These are phyloP conservation scores for Pichia ethanolica DNA, from an alignment of 805 yeast species.

Conservation along the genomic window DNA sequence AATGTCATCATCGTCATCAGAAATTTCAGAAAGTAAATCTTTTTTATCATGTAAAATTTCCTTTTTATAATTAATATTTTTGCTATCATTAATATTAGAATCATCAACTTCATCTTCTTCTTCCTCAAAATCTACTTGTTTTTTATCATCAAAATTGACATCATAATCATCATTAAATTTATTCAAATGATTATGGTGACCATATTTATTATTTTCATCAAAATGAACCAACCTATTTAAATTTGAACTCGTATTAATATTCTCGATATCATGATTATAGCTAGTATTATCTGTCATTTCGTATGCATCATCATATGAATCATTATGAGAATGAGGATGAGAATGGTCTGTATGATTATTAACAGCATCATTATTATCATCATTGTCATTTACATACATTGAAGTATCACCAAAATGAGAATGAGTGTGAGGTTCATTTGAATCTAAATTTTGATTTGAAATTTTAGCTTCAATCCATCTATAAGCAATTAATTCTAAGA, in stretches of 20 bases:
- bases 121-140: neutral
- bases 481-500: constrained; percentile 44
- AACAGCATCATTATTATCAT: neutral
- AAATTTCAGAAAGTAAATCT: neutral
- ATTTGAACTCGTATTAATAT: too few species aligned
- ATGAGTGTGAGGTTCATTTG: constrained; percentile 35
- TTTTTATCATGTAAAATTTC: neutral
- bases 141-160: too few species aligned
- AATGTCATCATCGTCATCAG: neutral
- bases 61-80: neutral
- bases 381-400: constrained; percentile 10
- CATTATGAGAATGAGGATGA: neutral
- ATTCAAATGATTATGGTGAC: neutral
- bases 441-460: constrained; percentile 15
- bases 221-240: neutral
- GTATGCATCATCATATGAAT: too few species aligned
- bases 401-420: constrained; percentile 47
- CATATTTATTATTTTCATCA: neutral
- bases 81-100: neutral
- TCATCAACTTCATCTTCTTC: neutral
- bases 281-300: too few species aligned
- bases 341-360: neutral
- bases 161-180: neutral
- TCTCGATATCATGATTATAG: too few species aligned
- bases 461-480: constrained; percentile 33